Evolutionary conservation across 805 yeast species (phyloP).

Genomic region (Yarrowia deformans): DNA sequence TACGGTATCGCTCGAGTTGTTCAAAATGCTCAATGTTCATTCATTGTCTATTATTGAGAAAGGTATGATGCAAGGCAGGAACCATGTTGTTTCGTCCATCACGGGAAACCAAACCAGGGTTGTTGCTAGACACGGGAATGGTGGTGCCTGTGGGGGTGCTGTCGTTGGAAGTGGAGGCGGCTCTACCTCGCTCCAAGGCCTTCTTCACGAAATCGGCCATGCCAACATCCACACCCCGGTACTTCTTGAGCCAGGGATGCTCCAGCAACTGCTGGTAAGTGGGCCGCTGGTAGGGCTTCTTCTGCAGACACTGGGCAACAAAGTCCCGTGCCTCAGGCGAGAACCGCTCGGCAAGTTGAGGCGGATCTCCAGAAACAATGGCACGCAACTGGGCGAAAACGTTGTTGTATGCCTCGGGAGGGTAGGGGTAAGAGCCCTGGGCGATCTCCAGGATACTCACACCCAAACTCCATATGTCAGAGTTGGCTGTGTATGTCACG

Average conservation of each 20-base stretch:
- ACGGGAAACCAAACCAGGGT: slow-evolving; percentile 4
- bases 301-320: slow-evolving; percentile 72
- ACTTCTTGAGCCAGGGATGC: slow-evolving; percentile 82
- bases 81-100: slow-evolving; percentile 23
- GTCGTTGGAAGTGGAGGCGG: background rate
- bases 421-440: slow-evolving; percentile 92
- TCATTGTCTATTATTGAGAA: slow-evolving; percentile 34
- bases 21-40: slow-evolving; percentile 33
- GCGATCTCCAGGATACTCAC: slow-evolving; percentile 86
- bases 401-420: slow-evolving; percentile 88
- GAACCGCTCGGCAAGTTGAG: slow-evolving; percentile 71
- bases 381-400: slow-evolving; percentile 94
- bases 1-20: background rate
- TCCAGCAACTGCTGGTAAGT: slow-evolving; percentile 73
- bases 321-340: slow-evolving; percentile 82
- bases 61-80: slow-evolving; percentile 33
- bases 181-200: slow-evolving; percentile 34
- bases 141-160: slow-evolving; percentile 5
- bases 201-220: slow-evolving; percentile 52
- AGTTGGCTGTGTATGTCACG: slow-evolving; percentile 84
- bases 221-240: slow-evolving; percentile 55
- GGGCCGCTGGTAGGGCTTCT: slow-evolving; percentile 82
- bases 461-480: slow-evolving; percentile 95
- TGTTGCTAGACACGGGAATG: background rate
- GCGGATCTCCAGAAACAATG: slow-evolving; percentile 95